A percentile compares a stretch with the other conserved stretches of the same genome.
These are phyloP conservation scores for Daldinia concentrica DNA, from an alignment of 495 filamentous ascomycete species.

Conservation along the genomic window DNA sequence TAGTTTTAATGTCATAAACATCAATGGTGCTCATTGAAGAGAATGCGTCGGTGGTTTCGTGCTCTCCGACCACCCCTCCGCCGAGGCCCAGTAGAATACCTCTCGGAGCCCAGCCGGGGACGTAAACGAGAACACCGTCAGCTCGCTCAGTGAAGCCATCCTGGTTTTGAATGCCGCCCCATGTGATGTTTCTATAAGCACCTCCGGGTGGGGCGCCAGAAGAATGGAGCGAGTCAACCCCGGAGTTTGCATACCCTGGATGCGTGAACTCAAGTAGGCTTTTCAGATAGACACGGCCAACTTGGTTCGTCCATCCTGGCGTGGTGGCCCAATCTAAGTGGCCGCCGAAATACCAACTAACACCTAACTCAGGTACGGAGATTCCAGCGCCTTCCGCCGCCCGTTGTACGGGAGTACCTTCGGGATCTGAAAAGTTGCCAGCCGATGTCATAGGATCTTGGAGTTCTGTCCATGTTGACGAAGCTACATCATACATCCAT, in stretches of 20 bases:
- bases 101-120: slow-evolving; percentile 74
- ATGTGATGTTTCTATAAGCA: slow-evolving; percentile 73
- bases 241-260: slow-evolving; percentile 69
- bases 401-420: slow-evolving; percentile 63
- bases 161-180: slow-evolving; percentile 70
- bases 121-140: slow-evolving; percentile 74
- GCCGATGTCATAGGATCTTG: slow-evolving; percentile 62
- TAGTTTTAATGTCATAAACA: slow-evolving; percentile 79
- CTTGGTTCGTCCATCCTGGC: slow-evolving; percentile 70
- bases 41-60: slow-evolving; percentile 63
- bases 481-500: slow-evolving; percentile 72
- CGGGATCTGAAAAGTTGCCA: slow-evolving; percentile 65
- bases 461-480: slow-evolving; percentile 68
- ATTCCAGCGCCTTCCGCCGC: slow-evolving; percentile 76
- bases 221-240: slow-evolving; percentile 59
- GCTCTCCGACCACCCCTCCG: slow-evolving; percentile 59
- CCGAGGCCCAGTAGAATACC: slow-evolving; percentile 76
- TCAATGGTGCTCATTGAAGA: slow-evolving; percentile 75
- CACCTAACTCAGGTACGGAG: slow-evolving; percentile 70
- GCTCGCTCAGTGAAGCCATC: slow-evolving; percentile 74
- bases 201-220: slow-evolving; percentile 64
- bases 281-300: slow-evolving; percentile 72
- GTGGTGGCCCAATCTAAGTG: slow-evolving; percentile 75
- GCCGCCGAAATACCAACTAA: slow-evolving; percentile 80
- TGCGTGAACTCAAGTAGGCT: slow-evolving; percentile 79